Base-by-base conservation (phyloP, 805 yeast species). In the Teunomyces aglyptinius region DNA sequence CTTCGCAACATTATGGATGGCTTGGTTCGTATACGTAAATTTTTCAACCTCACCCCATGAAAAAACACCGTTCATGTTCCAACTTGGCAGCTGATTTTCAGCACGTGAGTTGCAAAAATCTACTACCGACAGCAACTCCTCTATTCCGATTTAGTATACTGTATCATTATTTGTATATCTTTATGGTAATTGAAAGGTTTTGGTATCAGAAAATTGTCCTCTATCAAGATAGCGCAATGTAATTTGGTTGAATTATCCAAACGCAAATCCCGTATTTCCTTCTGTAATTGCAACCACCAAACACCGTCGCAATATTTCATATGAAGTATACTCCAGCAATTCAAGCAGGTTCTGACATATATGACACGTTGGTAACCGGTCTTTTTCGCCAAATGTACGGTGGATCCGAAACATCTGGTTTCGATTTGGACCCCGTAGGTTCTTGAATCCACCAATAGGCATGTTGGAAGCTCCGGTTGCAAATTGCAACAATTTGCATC, bases 391-490 rank as follows among this genome's bases (percentile, higher is more conserved):
- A 64, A 86, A 90, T 57, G 88, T 97, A 47, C 95, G 77, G 61
- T 89, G 97, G 48, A 94, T 88, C 51, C 86, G 83, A 67, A 94
- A 94, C 60, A 87, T 88, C 39, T 89, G 81, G 6, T 83, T 97
- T 24, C 26, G 6, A 59, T 82, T 81, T 51, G 89, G 87, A 15
- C 98, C 97, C 45, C 86, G 83, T 50, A 94, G 74, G 56, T 85
- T 95, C 56, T 86, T 85, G 63, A 94, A 94, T 1, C 99, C 99
- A 59, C 87, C 86, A 51, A 91, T 74, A 16, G 99, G 99, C 6
- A 94, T 98, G 65, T 91, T 90, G 51, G 95, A 84, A 0, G 99
- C 92, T 49, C 99, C 99, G 0, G 99, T 94, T 1, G 95, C 91
- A 73, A 94, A 94, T 62, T 94, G 99, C 48, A 94, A 71, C 53